Evolutionary conservation across 2,329 filamentous ascomycete species (phyloP).

Genomic region (Botryosphaeria dothidea): DNA sequence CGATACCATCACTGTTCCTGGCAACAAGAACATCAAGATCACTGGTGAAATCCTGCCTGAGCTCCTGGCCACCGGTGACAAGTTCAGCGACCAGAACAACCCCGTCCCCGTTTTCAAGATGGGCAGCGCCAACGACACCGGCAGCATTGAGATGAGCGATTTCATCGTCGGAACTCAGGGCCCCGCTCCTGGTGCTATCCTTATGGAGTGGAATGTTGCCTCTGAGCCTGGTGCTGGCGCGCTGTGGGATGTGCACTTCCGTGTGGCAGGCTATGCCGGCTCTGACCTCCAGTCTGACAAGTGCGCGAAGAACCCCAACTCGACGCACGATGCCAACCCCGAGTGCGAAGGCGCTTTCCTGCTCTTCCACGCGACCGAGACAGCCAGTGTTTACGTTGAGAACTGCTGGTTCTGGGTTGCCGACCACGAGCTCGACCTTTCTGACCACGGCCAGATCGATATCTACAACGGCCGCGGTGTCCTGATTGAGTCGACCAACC

Average conservation of each 20-base stretch:
- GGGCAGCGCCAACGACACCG: constrained; percentile 73
- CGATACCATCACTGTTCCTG: constrained; percentile 59
- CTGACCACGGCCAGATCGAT: constrained; percentile 72
- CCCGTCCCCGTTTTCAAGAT: constrained; percentile 85
- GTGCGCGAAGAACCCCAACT: constrained; percentile 74
- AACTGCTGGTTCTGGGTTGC: constrained; percentile 90
- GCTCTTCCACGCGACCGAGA: constrained; percentile 57
- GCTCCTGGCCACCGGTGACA: constrained; percentile 76
- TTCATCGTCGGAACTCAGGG: constrained; percentile 83
- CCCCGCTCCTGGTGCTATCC: constrained; percentile 79
- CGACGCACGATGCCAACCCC: constrained; percentile 59
- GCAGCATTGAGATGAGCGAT: constrained; percentile 84
- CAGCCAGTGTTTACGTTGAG: constrained; percentile 74
- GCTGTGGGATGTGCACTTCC: constrained; percentile 96
- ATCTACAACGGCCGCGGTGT: constrained; percentile 88
- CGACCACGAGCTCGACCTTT: constrained; percentile 81
- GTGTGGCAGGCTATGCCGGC: constrained; percentile 83
- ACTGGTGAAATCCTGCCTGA: constrained; percentile 90
- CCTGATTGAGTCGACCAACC: constrained; percentile 73
- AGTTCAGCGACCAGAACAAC: constrained; percentile 73
- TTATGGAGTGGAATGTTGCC: constrained; percentile 88
- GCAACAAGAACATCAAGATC: constrained; percentile 73
- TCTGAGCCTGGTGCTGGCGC: constrained; percentile 68
- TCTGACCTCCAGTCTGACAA: constrained; percentile 78
- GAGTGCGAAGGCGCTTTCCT: constrained; percentile 74